These are phyloP conservation scores for Verticillium nubilum DNA, from an alignment of 2,329 filamentous ascomycete genomes.

Conservation along the genomic window DNA sequence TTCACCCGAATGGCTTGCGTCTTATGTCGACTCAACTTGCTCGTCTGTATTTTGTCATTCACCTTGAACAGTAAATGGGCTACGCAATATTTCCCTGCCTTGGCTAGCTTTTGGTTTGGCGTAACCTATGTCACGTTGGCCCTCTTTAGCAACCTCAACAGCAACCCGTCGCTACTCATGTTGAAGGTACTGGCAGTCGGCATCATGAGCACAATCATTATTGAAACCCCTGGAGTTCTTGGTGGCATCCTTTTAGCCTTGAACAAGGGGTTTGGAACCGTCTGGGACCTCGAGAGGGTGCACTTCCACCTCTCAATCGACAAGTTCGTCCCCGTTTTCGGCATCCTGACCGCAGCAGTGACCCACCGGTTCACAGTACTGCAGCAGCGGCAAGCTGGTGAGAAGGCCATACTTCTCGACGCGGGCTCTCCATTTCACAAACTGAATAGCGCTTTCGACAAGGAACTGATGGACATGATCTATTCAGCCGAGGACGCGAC, in stretches of 20 bases:
- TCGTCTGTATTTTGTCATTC: conserved; percentile 47
- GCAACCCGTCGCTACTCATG: conserved; percentile 32
- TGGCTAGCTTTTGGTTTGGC: conserved; percentile 58
- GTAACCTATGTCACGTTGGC: conserved; percentile 48
- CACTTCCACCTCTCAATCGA: conserved; percentile 47
- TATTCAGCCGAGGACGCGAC: conserved; percentile 8
- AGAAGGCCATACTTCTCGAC: conserved; percentile 4
- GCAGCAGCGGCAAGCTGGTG: not conserved
- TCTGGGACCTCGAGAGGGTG: conserved; percentile 43
- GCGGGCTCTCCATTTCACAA: not conserved
- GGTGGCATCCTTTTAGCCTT: conserved; percentile 6
- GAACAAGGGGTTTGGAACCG: conserved; percentile 30
- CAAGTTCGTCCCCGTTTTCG: conserved; percentile 49
- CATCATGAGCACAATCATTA: conserved; percentile 16
- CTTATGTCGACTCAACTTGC: conserved; percentile 51
- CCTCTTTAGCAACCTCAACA: conserved; percentile 34
- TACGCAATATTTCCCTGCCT: conserved; percentile 52
- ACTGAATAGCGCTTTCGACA: conserved; percentile 7
- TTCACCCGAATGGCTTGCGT: conserved; percentile 38
- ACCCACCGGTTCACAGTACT: conserved; percentile 16
- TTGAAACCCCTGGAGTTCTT: conserved; percentile 5
- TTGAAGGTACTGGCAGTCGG: conserved; percentile 42
- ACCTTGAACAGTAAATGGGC: conserved; percentile 48
- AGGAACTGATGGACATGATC: conserved; percentile 4
- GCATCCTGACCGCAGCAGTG: conserved; percentile 44